phyloP scores from a whole-genome alignment of 2,329 filamentous ascomycete species.

The Metarhizium humberi region DNA sequence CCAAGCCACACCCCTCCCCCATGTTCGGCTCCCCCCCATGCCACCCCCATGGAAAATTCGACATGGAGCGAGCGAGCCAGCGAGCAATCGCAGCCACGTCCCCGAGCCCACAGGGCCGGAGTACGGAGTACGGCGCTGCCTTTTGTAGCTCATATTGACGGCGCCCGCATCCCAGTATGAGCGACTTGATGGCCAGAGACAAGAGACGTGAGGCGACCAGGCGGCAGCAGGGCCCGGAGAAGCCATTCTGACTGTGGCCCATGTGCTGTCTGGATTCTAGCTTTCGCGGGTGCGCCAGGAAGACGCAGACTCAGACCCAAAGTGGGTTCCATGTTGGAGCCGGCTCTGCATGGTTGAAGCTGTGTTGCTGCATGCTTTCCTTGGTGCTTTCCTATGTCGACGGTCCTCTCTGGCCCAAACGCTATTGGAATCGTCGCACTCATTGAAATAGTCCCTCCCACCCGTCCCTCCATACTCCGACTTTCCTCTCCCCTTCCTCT shows the following conservation, averaged over 20 bases:
- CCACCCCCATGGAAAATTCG: neutral
- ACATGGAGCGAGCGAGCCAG: neutral
- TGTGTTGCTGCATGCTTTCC: neutral
- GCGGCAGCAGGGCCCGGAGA: neutral
- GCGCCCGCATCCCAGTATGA: neutral
- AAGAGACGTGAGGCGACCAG: neutral
- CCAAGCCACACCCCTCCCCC: neutral
- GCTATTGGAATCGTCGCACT: slow-evolving; percentile 4
- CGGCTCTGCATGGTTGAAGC: slow-evolving; percentile 2
- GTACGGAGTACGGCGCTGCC: no score
- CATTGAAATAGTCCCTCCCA: slow-evolving; percentile 32
- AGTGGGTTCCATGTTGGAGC: slow-evolving; percentile 5
- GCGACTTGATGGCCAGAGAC: slow-evolving; percentile 2
- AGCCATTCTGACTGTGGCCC: neutral
- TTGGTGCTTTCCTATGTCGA: neutral
- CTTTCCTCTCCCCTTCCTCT: slow-evolving; percentile 24
- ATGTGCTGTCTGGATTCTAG: no score
- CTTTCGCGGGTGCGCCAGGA: neutral
- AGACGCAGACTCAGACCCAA: slow-evolving; percentile 1
- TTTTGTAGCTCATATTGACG: neutral
- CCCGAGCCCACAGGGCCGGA: neutral
- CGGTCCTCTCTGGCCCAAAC: neutral
- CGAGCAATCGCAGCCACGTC: neutral
- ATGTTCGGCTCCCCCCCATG: neutral
- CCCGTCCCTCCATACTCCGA: slow-evolving; percentile 15